Base-by-base conservation (phyloP, 2,329 filamentous ascomycete genomes). In the Stagonosporopsis chrysanthemi region DNA sequence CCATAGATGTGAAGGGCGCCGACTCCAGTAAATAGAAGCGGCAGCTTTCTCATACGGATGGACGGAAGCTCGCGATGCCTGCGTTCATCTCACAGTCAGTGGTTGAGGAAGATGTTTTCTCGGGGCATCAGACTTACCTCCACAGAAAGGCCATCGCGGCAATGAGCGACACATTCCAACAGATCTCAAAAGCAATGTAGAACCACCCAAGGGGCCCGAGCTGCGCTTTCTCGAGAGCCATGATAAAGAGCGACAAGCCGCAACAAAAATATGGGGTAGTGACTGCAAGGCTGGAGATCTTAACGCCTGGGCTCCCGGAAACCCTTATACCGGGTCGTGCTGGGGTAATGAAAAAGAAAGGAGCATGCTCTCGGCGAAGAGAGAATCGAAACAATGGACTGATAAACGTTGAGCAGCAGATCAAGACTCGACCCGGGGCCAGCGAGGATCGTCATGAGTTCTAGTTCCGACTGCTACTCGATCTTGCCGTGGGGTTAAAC, bases 1-100 rank as follows among this genome's bases (percentile, higher is more conserved):
- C 63, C 72, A 55, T 75, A 74, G 1, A 66, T 46, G 42, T 75
- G 71, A 2, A 75, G 62, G 5, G 62, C 64, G 29, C 60, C 31
- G 11, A 72, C 52, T 26, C 65, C 71, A 12, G 54, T 44, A 24
- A 74, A 70, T 12, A 74, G 39, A 15, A 74, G 42, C 2, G 70
- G 68, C 17, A 75, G 58, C 28, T 66, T 63, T 26, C 72, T 71
- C 55, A 75, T 74, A 2, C 68, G 70, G 2, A 75, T 58, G 8
- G 67, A 72, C 5, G 70, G 72, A 17, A 71, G 59, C 15, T 70
- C 57, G 14, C 72, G 69, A 58, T 72, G 49, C 29, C 56, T 58
- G 24, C 0, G 31, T 14, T 38, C 7, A 41, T 23, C 7, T 6
- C 17, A 22, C 26, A 6, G 58, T 43, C 26, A 36, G 44, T 41